phyloP scores from a whole-genome alignment of 768 basidiomycete genomes.

The Lactifluus echinatus region DNA sequence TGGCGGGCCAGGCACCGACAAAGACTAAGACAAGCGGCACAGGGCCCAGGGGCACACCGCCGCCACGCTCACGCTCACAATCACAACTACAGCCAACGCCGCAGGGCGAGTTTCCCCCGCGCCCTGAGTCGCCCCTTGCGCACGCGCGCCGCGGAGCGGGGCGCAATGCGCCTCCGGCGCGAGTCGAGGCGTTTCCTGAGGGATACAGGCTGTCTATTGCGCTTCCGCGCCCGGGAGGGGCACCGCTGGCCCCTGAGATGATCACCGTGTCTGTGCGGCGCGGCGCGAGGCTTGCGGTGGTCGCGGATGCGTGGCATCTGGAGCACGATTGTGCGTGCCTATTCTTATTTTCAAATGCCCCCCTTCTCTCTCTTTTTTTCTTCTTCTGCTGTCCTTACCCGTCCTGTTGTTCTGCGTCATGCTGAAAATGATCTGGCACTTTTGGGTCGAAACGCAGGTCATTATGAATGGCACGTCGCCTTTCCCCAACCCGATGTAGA shows the following conservation, averaged over 20 bases:
- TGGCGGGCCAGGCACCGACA: neutral
- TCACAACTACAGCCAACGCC: neutral
- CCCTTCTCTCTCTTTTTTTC: too few species aligned
- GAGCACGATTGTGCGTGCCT: slow-evolving; percentile 9
- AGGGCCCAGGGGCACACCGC: neutral
- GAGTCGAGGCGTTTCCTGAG: neutral
- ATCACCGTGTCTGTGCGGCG: slow-evolving; percentile 10
- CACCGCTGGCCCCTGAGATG: slow-evolving; percentile 10
- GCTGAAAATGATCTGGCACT: neutral
- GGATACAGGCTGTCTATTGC: slow-evolving; percentile 1
- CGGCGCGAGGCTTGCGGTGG: slow-evolving; percentile 5
- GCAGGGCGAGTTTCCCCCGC: neutral
- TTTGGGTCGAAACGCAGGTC: neutral
- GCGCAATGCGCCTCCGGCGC: neutral
- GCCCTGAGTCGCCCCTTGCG: slow-evolving; percentile 11
- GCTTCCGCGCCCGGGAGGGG: slow-evolving; percentile 12
- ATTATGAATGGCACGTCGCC: slow-evolving; percentile 13
- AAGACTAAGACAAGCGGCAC: neutral
- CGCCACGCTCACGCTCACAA: too few species aligned
- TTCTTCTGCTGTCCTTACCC: neutral
- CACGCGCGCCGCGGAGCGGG: neutral
- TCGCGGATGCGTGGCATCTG: slow-evolving; percentile 17
- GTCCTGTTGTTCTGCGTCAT: neutral
- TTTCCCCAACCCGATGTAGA: slow-evolving; percentile 1
- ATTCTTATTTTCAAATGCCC: too few species aligned